Conservation (phyloP, 1,139 yeast genomes). For the Casaregolazyma suthepensis region DNA sequence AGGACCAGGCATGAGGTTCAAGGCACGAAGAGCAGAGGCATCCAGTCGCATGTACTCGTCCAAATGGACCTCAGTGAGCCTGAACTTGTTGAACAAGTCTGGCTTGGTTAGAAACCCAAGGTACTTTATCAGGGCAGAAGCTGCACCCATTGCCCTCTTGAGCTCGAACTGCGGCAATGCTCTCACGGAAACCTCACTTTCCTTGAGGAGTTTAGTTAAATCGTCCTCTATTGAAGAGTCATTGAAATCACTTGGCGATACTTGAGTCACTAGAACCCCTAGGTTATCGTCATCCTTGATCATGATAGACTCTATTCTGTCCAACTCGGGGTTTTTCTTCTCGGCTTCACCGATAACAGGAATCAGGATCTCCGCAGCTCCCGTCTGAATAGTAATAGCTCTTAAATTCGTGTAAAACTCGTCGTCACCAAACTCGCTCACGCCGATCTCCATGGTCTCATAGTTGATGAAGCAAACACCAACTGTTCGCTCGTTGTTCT, state of each 20-base stretch:
- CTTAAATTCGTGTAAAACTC: constrained; percentile 84
- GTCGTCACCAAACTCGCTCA: constrained; percentile 79
- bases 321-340: constrained; percentile 37
- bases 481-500: constrained; percentile 47
- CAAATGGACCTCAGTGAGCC: constrained; percentile 61
- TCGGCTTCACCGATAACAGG: constrained; percentile 40
- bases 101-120: constrained; percentile 46
- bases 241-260: constrained; percentile 51
- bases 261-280: constrained; percentile 61
- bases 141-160: constrained; percentile 45
- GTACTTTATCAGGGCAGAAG: constrained; percentile 57
- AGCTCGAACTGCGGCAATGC: constrained; percentile 54
- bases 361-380: constrained; percentile 76
- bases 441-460: constrained; percentile 56
- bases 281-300: constrained; percentile 47
- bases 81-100: constrained; percentile 47
- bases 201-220: constrained; percentile 56
- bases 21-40: constrained; percentile 80
- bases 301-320: constrained; percentile 43
- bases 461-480: constrained; percentile 84
- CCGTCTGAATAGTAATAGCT: constrained; percentile 76
- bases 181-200: constrained; percentile 35
- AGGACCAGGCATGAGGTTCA: constrained; percentile 71
- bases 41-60: constrained; percentile 82
- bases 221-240: constrained; percentile 68